A percentile compares a stretch with the other conserved stretches of the same genome.
These are phyloP conservation scores for Pyrenopolyporus hunteri DNA, from an alignment of 495 filamentous ascomycete genomes.

Conservation along the genomic window DNA sequence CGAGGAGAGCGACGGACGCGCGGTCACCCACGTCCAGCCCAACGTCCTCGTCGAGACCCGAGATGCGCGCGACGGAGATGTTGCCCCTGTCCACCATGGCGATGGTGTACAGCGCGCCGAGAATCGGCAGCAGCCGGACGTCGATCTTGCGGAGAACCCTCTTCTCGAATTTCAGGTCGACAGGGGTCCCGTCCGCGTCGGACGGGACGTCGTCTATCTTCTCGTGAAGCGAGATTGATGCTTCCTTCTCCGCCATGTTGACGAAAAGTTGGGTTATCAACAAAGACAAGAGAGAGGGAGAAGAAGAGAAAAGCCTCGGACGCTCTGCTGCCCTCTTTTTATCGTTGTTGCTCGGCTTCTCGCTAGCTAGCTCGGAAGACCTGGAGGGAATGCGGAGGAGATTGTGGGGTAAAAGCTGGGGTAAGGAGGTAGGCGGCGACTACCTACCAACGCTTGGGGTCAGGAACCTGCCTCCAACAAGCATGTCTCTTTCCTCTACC, in stretches of 20 bases:
- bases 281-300: neutral
- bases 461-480: no score
- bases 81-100: constrained; percentile 45
- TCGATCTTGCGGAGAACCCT: constrained; percentile 67
- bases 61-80: constrained; percentile 49
- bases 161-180: constrained; percentile 32
- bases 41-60: constrained; percentile 54
- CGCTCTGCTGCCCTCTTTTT: neutral
- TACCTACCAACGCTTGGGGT: no score
- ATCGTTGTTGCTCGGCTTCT: neutral
- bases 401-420: constrained; percentile 27
- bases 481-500: no score
- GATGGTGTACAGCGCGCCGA: constrained; percentile 45
- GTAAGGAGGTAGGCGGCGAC: constrained; percentile 8
- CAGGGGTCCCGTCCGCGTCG: neutral
- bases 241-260: constrained; percentile 26
- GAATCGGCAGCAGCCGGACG: constrained; percentile 63
- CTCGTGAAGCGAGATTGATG: constrained; percentile 30
- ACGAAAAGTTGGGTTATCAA: neutral
- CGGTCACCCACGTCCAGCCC: constrained; percentile 24
- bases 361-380: neutral
- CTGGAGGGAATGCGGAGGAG: constrained; percentile 11
- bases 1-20: constrained; percentile 56
- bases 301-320: neutral
- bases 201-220: constrained; percentile 7